Evolutionary conservation across 2,329 filamentous ascomycete species (phyloP).

Genomic region (Hypoxylon sp.): DNA sequence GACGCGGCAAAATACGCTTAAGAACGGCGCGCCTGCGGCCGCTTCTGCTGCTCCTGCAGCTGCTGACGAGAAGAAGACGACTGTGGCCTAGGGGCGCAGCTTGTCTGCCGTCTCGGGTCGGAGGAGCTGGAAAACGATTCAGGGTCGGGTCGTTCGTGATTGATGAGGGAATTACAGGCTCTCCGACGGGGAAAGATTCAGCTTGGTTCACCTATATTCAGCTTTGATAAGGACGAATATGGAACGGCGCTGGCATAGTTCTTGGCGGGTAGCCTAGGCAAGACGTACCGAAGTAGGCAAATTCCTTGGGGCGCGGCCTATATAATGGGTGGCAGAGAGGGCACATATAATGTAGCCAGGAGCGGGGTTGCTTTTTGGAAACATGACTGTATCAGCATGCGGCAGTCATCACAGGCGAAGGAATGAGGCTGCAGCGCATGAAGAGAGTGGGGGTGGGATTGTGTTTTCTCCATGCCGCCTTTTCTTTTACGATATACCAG

Average conservation of each 20-base stretch:
- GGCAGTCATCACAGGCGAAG: slow-evolving; percentile 22
- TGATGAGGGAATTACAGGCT: slow-evolving; percentile 15
- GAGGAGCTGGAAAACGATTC: slow-evolving; percentile 19
- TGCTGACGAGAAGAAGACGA: slow-evolving; percentile 45
- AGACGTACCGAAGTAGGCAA: neutral
- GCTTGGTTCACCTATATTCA: slow-evolving; percentile 11
- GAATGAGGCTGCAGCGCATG: slow-evolving; percentile 22
- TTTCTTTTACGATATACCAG: slow-evolving; percentile 18
- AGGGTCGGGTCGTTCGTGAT: neutral
- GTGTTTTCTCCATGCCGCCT: slow-evolving; percentile 25
- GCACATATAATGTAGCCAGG: slow-evolving; percentile 11
- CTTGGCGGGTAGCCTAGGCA: neutral
- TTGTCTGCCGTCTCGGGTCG: slow-evolving; percentile 18
- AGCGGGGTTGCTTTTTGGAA: slow-evolving; percentile 17
- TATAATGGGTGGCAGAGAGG: slow-evolving; percentile 12
- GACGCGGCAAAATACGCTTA: slow-evolving; percentile 41
- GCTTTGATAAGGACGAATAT: slow-evolving; percentile 2
- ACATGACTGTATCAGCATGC: slow-evolving; percentile 31
- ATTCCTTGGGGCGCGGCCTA: slow-evolving; percentile 15
- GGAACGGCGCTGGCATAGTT: neutral
- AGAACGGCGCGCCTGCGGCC: slow-evolving; percentile 19
- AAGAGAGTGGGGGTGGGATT: slow-evolving; percentile 32
- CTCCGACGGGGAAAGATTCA: neutral
- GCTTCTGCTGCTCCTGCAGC: neutral
- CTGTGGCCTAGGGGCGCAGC: slow-evolving; percentile 41